Conservation (phyloP, 371 early-diverging fungal genomes). For the Mortierella sp. region DNA sequence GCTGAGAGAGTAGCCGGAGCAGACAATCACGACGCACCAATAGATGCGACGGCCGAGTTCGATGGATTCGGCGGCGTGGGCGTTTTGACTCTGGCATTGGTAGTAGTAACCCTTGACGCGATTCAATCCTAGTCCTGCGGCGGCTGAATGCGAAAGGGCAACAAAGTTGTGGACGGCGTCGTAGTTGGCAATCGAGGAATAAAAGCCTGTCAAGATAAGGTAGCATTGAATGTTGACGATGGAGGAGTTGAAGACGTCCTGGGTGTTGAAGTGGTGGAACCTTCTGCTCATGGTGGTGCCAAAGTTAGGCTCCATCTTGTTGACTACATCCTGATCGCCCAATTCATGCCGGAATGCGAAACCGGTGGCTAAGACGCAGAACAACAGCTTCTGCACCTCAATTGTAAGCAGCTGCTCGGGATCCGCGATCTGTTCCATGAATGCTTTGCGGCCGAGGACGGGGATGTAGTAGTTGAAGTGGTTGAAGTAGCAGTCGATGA, state of each 20-base stretch:
- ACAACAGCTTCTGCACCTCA: slow-evolving; percentile 41
- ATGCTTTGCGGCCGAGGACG: slow-evolving; percentile 36
- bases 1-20: slow-evolving; percentile 46
- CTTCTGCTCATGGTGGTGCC: slow-evolving; percentile 42
- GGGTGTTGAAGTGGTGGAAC: slow-evolving; percentile 46
- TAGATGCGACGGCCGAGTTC: slow-evolving; percentile 49
- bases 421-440: slow-evolving; percentile 34
- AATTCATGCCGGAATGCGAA: slow-evolving; percentile 51
- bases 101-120: slow-evolving; percentile 48
- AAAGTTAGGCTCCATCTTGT: slow-evolving; percentile 46
- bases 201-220: slow-evolving; percentile 49
- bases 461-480: slow-evolving; percentile 56
- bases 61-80: slow-evolving; percentile 27
- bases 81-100: slow-evolving; percentile 20
- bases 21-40: slow-evolving; percentile 55
- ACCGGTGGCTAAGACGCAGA: slow-evolving; percentile 51
- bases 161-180: slow-evolving; percentile 55
- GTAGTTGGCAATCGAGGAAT: slow-evolving; percentile 45
- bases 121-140: slow-evolving; percentile 34
- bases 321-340: slow-evolving; percentile 24
- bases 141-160: slow-evolving; percentile 42
- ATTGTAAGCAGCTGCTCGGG: slow-evolving; percentile 20
- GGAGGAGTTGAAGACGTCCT: slow-evolving; percentile 44
- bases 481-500: slow-evolving; percentile 56
- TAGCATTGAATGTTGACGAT: slow-evolving; percentile 49